Base-by-base conservation (phyloP, 1,284 basidiomycete genomes). In the Heterobasidion occidentale region DNA sequence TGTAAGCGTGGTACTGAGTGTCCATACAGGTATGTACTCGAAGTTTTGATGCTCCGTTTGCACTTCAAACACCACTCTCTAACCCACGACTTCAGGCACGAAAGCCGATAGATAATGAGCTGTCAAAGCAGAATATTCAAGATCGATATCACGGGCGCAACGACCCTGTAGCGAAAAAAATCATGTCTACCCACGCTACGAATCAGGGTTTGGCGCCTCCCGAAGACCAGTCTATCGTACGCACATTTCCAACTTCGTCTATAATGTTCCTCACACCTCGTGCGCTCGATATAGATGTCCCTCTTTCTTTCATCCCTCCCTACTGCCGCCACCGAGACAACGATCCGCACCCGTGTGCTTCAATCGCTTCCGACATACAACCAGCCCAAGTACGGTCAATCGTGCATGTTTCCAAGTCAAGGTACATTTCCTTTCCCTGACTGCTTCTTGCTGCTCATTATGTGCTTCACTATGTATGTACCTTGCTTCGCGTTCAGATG, bases 1-100 rank as follows among this genome's bases (percentile, higher is more conserved):
- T 99, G 97, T 69, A 93, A 81, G 46, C 82, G 97, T 45, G 97
- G 97, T 7, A 75, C 77, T 27, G 93, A 92, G 58, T 99, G 97
- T 70, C 97, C 97, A 0, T 99, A 93, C 73, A 78, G 88, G 78
- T 83, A 58, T 55, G 79, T 70, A 5, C 7, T 0, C 38, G 20
- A 7, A 34, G 7, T 11, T 27, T 52, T 19, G 33, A n/a, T 33
- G 38, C 12, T 42, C 12, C 7, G 15, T 51, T 47, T 48, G 46
- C 42, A 45, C 42, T 14, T 45, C 0, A 14, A 45, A 45, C 17
- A 17, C 50, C 11, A 15, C n/a, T 15, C n/a, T 11, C 50, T 51
- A 35, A 51, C 45, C 35, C 50, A 9, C 12, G 11, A 46, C 12
- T 46, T 51, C 44, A 86, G 92, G 61, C 97, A 99, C 67, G 97